Evolutionary conservation across 805 yeast species (phyloP).

Genomic region (Phaffomyces antillensis): DNA sequence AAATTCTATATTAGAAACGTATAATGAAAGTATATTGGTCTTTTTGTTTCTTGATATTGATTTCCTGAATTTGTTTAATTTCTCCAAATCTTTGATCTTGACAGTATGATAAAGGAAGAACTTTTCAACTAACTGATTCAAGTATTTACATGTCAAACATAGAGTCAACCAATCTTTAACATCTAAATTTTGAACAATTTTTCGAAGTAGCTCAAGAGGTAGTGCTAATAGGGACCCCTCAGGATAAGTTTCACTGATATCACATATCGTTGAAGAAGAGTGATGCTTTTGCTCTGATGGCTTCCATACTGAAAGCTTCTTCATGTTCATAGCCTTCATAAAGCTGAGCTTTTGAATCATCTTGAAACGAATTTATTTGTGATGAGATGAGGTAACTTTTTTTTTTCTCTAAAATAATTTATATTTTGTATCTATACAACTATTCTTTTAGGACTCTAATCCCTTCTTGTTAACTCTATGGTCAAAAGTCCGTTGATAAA

Average conservation of each 20-base stretch:
- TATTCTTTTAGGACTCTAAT: too few species aligned
- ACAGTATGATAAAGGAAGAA: constrained; percentile 31
- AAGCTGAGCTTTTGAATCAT: constrained; percentile 2
- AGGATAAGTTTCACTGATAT: constrained; percentile 20
- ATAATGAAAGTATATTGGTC: constrained; percentile 17
- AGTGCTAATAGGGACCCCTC: constrained; percentile 30
- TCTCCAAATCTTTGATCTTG: constrained; percentile 18
- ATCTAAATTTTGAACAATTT: constrained; percentile 26
- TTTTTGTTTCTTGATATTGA: constrained; percentile 29
- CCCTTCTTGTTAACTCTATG: too few species aligned
- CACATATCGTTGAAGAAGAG: constrained; percentile 5
- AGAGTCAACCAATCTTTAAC: constrained; percentile 21
- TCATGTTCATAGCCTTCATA: constrained; percentile 2
- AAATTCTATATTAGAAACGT: constrained; percentile 16
- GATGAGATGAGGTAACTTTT: too few species aligned
- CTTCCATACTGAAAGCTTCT: background rate
- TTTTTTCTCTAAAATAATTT: too few species aligned
- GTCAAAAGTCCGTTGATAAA: too few species aligned
- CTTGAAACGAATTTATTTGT: too few species aligned
- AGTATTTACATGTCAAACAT: constrained; percentile 31
- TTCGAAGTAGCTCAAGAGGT: constrained; percentile 37
- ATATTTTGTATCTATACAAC: too few species aligned
- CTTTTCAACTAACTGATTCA: constrained; percentile 30
- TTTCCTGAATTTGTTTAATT: constrained; percentile 26
- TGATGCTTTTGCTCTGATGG: constrained; percentile 2